Conservation (phyloP, 2,329 filamentous ascomycete species). For the Bipolaris sorokiniana region DNA sequence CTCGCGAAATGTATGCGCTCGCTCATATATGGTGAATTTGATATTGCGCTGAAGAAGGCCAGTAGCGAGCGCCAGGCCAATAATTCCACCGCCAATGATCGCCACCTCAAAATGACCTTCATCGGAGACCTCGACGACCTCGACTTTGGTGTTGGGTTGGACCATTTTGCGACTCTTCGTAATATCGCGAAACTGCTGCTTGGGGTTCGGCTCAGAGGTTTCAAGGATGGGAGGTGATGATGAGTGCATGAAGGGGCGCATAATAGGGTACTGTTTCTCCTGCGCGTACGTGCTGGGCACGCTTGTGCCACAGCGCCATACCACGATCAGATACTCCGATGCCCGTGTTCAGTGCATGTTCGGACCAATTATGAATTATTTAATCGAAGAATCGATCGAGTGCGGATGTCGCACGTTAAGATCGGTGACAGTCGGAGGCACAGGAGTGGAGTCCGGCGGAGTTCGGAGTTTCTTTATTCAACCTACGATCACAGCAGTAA, state of each 20-base stretch:
- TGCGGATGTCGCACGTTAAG: background rate
- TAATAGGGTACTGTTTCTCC: background rate
- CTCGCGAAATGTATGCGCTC: slow-evolving; percentile 19
- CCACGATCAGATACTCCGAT: background rate
- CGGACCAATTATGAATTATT: background rate
- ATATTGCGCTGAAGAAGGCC: slow-evolving; percentile 22
- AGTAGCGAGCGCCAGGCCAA: slow-evolving; percentile 21
- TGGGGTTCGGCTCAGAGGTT: background rate
- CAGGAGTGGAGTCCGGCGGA: background rate
- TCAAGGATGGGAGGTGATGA: background rate
- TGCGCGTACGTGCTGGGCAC: background rate
- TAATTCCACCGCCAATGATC: slow-evolving; percentile 31
- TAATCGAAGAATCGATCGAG: background rate
- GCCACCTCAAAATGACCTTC: slow-evolving; percentile 14
- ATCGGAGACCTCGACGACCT: background rate
- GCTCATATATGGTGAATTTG: slow-evolving; percentile 25
- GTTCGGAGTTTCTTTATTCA: background rate
- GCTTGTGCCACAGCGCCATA: background rate
- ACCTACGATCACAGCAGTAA: background rate
- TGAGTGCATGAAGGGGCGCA: background rate
- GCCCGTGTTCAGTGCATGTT: background rate
- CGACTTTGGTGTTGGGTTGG: background rate
- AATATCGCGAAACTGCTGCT: background rate
- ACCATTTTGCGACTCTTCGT: background rate
- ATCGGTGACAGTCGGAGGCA: background rate